Conservation (phyloP, 2,329 filamentous ascomycete genomes). For the Fusarium subtropicale region DNA sequence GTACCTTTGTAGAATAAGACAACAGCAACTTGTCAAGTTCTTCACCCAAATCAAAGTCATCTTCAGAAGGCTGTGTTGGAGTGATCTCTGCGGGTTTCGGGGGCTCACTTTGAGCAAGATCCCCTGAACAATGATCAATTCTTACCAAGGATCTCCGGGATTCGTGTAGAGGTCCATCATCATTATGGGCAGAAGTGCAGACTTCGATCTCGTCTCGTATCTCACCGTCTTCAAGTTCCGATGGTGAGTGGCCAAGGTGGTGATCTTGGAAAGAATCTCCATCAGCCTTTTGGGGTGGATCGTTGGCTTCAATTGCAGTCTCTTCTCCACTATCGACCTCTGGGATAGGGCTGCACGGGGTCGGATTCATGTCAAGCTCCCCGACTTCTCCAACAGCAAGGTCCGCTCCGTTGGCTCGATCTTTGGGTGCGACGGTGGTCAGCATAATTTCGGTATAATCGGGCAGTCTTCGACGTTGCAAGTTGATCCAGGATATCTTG, state of each 20-base stretch:
- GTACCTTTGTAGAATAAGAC: background rate
- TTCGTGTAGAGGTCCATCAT: background rate
- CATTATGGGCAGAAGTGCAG: rapidly evolving
- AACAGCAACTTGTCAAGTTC: background rate
- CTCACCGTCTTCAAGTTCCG: background rate
- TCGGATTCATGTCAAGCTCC: background rate
- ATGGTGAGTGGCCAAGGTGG: background rate
- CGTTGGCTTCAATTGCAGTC: background rate
- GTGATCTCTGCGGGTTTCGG: background rate
- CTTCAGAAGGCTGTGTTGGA: background rate
- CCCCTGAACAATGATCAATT: background rate
- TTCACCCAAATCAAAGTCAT: background rate
- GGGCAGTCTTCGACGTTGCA: rapidly evolving
- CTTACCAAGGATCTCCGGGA: background rate
- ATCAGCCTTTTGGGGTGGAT: background rate
- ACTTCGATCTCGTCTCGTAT: background rate
- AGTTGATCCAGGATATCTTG: background rate
- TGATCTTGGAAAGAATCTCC: background rate
- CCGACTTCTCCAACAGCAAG: rapidly evolving
- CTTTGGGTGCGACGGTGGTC: rapidly evolving
- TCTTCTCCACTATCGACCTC: background rate
- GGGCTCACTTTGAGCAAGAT: background rate
- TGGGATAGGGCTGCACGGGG: no score
- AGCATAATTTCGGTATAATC: no score
- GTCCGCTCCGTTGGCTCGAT: rapidly evolving